phyloP scores from a whole-genome alignment of 164 flowering plant species.

The Sedum album region DNA sequence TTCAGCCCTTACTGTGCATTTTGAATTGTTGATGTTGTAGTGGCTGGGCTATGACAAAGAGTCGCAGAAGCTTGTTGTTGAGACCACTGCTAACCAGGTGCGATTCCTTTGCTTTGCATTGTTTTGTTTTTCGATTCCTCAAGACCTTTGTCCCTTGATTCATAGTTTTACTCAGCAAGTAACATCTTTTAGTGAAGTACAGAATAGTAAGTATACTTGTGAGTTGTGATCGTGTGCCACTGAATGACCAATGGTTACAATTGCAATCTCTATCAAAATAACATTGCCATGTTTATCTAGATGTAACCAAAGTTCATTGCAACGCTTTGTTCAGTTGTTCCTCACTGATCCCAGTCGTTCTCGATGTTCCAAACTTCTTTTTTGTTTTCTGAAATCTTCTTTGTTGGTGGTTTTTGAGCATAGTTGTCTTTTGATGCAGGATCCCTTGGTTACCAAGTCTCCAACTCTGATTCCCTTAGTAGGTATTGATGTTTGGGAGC shows the following conservation, averaged over 20 bases:
- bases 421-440: conserved; percentile 35
- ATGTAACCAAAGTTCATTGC: background rate
- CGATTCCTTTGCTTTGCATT: background rate
- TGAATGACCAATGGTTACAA: background rate
- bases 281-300: background rate
- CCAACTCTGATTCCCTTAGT: conserved; percentile 72
- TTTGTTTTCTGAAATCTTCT: background rate
- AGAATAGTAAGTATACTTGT: background rate
- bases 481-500: conserved; percentile 99
- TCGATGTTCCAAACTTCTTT: background rate
- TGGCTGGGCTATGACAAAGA: conserved; percentile 3
- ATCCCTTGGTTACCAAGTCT: conserved; percentile 82
- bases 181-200: no score
- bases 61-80: conserved; percentile 23
- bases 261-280: background rate
- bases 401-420: background rate
- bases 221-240: background rate
- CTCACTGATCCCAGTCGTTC: background rate
- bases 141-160: background rate
- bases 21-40: background rate
- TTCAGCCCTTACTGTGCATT: background rate
- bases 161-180: no score
- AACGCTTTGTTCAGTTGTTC: background rate
- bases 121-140: background rate
- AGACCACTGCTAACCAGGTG: conserved; percentile 95